Conservation (phyloP, 177 flowering plant species). For the Vitis hybrid region DNA sequence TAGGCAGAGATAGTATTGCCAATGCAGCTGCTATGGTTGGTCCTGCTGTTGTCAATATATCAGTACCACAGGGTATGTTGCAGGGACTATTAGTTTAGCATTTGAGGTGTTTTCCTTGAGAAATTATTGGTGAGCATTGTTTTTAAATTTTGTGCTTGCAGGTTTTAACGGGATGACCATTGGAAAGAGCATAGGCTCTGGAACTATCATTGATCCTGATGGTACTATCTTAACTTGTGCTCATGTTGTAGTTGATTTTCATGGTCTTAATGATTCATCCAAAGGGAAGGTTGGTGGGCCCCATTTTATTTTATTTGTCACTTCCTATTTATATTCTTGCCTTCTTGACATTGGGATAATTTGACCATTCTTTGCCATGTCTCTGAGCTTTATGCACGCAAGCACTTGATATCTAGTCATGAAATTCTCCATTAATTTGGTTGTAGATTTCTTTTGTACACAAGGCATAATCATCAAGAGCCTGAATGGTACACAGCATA, state of each 20-base stretch:
- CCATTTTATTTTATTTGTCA: too few relatives aligned
- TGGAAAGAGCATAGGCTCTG: conserved; percentile 78
- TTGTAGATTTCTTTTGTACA: too few relatives aligned
- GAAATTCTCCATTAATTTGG: too few relatives aligned
- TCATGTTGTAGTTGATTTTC: conserved; percentile 77
- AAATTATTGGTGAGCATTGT: background rate
- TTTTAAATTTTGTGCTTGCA: conserved; percentile 13
- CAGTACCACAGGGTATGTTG: conserved; percentile 61
- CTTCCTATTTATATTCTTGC: too few relatives aligned
- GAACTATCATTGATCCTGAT: conserved; percentile 79
- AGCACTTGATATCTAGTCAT: too few relatives aligned
- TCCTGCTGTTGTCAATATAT: conserved; percentile 90
- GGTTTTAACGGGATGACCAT: conserved; percentile 51
- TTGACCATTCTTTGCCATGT: too few relatives aligned
- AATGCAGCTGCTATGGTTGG: conserved; percentile 81
- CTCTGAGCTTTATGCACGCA: too few relatives aligned
- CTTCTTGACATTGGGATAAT: too few relatives aligned
- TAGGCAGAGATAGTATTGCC: conserved; percentile 81
- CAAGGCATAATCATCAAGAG: too few relatives aligned
- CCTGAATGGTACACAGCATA: too few relatives aligned
- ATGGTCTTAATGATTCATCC: conserved; percentile 38
- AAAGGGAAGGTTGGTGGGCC: conserved; percentile 64
- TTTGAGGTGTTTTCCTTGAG: background rate
- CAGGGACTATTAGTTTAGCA: background rate
- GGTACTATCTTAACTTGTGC: conserved; percentile 97